Percentiles rank a stretch among this genome's conserved stretches.
These are phyloP conservation scores for Ophiocordyceps camponoti-saundersi DNA, from an alignment of 2,329 filamentous ascomycete species.

Conservation along the genomic window DNA sequence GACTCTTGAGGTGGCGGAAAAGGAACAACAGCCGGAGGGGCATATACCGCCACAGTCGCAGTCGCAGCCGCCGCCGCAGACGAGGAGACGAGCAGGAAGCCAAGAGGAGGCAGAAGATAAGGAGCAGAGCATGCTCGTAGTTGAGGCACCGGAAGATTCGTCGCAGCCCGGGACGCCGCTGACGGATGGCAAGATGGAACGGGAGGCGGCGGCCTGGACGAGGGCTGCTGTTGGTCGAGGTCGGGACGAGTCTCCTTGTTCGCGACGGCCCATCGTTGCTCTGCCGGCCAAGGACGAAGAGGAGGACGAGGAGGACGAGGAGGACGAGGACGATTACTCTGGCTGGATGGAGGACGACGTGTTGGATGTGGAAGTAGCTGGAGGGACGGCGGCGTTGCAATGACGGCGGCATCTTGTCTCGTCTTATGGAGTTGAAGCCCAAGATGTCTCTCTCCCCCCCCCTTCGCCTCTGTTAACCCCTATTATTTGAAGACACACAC, in stretches of 20 bases:
- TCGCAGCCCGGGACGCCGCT: slow-evolving; percentile 35
- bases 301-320: slow-evolving; percentile 2
- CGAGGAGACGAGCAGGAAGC: slow-evolving; percentile 18
- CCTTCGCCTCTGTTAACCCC: no score
- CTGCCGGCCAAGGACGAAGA: slow-evolving; percentile 3
- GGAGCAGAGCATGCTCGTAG: slow-evolving; percentile 42
- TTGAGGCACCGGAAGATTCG: slow-evolving; percentile 47
- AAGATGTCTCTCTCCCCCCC: background rate
- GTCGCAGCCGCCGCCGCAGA: slow-evolving; percentile 17
- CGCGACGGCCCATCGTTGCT: slow-evolving; percentile 4
- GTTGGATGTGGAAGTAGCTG: slow-evolving; percentile 3
- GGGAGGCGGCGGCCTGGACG: slow-evolving; percentile 4
- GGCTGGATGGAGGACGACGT: slow-evolving; percentile 16
- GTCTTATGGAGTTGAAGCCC: background rate
- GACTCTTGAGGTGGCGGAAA: background rate
- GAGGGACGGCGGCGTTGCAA: background rate
- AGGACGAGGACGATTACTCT: slow-evolving; percentile 18
- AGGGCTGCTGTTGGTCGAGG: background rate
- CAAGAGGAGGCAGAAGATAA: slow-evolving; percentile 17
- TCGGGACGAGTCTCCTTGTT: background rate
- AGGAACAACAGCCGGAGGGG: slow-evolving; percentile 9
- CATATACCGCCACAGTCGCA: no score
- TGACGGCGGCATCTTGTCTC: background rate
- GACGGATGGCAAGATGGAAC: slow-evolving; percentile 14
- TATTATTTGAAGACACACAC: no score